A percentile compares a stretch with the other conserved stretches of the same genome.
Conservation (phyloP, 352 stramenopile species). For the Aphanomyces invadans region DNA sequence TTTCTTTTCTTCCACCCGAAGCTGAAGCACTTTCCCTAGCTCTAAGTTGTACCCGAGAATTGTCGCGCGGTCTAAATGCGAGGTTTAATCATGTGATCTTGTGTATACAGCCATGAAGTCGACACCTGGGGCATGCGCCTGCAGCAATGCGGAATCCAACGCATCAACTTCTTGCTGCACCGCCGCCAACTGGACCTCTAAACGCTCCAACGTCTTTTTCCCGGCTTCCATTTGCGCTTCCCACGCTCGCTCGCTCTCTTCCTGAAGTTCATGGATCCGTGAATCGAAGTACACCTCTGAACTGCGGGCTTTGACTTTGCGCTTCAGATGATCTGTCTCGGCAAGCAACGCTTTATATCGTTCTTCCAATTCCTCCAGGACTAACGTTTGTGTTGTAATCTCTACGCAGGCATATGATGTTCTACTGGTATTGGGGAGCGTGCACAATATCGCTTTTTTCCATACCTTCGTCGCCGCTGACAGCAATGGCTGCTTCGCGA, state of each 20-base stretch:
- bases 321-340: not conserved
- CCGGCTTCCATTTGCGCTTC: conserved; percentile 48
- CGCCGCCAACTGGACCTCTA: conserved; percentile 45
- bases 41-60: conserved; percentile 27
- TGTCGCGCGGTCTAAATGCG: not conserved
- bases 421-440: too few species aligned
- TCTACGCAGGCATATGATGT: not conserved
- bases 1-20: conserved; percentile 48
- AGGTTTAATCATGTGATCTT: too few species aligned
- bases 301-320: not conserved
- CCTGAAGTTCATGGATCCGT: conserved; percentile 43
- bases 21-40: conserved; percentile 38
- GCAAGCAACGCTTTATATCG: not conserved
- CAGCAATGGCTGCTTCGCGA: not conserved
- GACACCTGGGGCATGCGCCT: not conserved
- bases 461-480: not conserved
- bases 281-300: conserved; percentile 7
- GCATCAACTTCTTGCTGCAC: conserved; percentile 25
- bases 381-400: not conserved
- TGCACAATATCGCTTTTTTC: too few species aligned
- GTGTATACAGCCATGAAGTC: not conserved
- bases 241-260: conserved; percentile 52
- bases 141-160: not conserved
- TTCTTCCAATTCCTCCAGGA: not conserved
- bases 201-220: conserved; percentile 38